Conservation (phyloP, 345 rosid genomes). For the Citrus sinensis region DNA sequence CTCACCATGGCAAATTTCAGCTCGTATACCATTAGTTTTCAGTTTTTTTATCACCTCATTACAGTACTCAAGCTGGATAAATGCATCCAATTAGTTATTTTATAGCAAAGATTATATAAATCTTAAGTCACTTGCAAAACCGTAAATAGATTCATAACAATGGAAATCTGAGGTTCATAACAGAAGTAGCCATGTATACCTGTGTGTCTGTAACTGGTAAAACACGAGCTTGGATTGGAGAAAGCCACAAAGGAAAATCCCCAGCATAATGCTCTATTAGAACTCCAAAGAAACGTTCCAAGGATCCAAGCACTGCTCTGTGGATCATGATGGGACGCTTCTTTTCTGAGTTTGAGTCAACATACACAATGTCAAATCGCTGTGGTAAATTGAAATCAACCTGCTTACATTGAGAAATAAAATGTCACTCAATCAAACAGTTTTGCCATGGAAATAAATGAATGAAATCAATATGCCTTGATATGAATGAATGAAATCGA, state of each 20-base stretch:
- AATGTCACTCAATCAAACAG: neutral
- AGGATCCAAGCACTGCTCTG: conserved; percentile 90
- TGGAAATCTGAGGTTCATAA: conserved; percentile 3
- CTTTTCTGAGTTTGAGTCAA: conserved; percentile 74
- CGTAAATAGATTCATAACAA: neutral
- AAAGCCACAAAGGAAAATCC: conserved; percentile 91
- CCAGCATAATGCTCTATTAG: conserved; percentile 97
- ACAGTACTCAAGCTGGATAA: conserved; percentile 63
- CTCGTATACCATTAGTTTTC: conserved; percentile 57
- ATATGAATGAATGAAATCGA: neutral
- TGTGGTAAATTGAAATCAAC: conserved; percentile 94
- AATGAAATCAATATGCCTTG: neutral
- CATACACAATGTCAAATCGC: conserved; percentile 80
- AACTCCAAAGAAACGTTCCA: conserved; percentile 92
- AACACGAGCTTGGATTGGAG: conserved; percentile 85
- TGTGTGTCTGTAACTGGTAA: conserved; percentile 89
- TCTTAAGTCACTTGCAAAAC: neutral
- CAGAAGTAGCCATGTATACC: conserved; percentile 32
- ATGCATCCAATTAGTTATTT: conserved; percentile 2
- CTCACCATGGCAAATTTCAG: conserved; percentile 86
- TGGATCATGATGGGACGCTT: conserved; percentile 95
- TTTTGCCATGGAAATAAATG: neutral
- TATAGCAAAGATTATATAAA: neutral
- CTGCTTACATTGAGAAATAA: conserved; percentile 28
- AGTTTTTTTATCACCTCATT: conserved; percentile 51